phyloP scores from a whole-genome alignment of 2,329 filamentous ascomycete genomes.

The Epichloe brachyelytri region DNA sequence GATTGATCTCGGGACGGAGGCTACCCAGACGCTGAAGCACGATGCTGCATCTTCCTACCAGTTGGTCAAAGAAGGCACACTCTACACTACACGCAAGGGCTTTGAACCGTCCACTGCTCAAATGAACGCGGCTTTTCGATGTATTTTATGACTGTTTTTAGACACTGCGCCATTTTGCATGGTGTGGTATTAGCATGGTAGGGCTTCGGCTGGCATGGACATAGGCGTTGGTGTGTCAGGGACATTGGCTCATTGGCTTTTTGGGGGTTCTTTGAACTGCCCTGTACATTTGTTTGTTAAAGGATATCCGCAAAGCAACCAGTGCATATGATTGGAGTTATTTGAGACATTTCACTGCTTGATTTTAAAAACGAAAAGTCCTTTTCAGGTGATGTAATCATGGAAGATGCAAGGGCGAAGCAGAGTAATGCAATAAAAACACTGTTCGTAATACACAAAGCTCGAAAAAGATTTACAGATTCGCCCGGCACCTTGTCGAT shows the following conservation, averaged over 20 bases:
- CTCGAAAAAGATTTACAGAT: too few species aligned
- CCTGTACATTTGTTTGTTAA: slow-evolving; percentile 1
- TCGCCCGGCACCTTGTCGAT: too few species aligned
- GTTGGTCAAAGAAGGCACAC: too few species aligned
- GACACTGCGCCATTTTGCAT: slow-evolving; percentile 9
- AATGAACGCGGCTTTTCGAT: not conserved
- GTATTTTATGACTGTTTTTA: slow-evolving; percentile 9
- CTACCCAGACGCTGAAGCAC: not conserved
- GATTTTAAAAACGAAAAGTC: not conserved
- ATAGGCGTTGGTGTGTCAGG: slow-evolving; percentile 15
- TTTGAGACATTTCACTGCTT: not conserved
- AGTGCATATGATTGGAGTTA: slow-evolving; percentile 10
- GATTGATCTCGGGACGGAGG: too few species aligned
- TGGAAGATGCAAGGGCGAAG: not conserved
- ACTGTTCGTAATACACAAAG: not conserved
- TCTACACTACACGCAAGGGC: not conserved
- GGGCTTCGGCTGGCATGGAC: slow-evolving; percentile 9
- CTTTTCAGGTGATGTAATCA: not conserved
- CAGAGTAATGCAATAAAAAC: not conserved
- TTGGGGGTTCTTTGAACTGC: not conserved
- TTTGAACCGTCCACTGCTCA: not conserved
- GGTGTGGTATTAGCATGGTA: slow-evolving; percentile 13
- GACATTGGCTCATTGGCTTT: not conserved
- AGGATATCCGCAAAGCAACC: not conserved
- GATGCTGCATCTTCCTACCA: not conserved